Conservation (phyloP, 306 rosid genomes). For the Prunus salicina region DNA sequence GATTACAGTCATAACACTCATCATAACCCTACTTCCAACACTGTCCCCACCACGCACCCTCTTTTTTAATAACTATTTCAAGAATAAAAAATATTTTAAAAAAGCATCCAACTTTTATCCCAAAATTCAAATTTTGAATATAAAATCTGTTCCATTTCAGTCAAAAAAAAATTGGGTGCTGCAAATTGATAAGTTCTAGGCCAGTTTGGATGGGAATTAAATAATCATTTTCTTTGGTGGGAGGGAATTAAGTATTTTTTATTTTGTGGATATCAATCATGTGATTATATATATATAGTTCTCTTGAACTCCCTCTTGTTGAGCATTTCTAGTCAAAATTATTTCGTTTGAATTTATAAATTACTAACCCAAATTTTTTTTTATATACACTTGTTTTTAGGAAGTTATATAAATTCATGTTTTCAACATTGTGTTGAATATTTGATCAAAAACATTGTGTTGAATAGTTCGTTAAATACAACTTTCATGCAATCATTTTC, state of each 20-base stretch:
- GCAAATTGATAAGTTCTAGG: background rate
- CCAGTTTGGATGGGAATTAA: slow-evolving; percentile 7
- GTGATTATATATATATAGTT: background rate
- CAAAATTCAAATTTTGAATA: slow-evolving; percentile 8
- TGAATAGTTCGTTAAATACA: no score
- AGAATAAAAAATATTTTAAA: background rate
- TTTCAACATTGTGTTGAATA: no score
- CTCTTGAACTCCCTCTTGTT: background rate
- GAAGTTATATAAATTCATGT: no score
- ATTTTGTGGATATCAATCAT: background rate
- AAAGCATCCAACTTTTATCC: slow-evolving; percentile 2
- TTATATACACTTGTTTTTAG: no score
- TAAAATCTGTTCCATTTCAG: background rate
- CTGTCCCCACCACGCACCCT: background rate
- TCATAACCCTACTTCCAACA: slow-evolving; percentile 7
- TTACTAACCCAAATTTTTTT: no score
- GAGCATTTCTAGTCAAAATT: background rate
- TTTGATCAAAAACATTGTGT: no score
- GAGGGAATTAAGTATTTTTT: background rate
- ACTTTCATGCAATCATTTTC: no score
- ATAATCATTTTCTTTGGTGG: background rate
- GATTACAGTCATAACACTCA: background rate
- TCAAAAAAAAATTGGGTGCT: background rate
- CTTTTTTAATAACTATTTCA: background rate
- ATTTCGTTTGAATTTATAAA: background rate